Base-by-base conservation (phyloP, 2,329 filamentous ascomycete species). In the Claviceps maximensis region DNA sequence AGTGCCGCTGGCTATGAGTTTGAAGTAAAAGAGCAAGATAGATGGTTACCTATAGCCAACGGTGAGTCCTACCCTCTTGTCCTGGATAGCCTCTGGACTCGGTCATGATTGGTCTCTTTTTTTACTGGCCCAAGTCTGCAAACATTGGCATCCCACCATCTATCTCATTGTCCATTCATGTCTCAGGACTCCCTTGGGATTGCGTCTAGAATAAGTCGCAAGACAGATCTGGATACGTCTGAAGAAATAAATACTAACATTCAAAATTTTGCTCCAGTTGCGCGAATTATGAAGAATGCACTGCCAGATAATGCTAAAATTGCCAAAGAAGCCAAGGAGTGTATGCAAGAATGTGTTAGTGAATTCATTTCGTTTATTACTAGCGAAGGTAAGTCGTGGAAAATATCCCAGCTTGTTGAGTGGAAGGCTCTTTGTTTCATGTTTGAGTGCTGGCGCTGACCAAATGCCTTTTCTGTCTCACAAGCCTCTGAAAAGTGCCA, bases 321-420 rank as follows among this genome's bases (percentile, higher is more conserved):
- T 57, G 90, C 90, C 55, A 98, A 98, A 68, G 93, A 98, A 68
- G 93, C 93, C 53, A 98, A 98, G 71, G 93, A 98, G 69, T 98
- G 93, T 73, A 97, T 98, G 93, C 93, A 98, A 71, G 93, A 98
- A 71, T 98, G 93, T 67, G 93, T 98, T 55, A 96, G 90, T 82
- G 93, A 98, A 73, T 98, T 98, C 71, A 98, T 98, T 75, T 95
- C 89, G 7, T 98, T 98, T 77, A 97, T 98, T 67, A 98, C 93
- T 38, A 97, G 91, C 69, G 93, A 98, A 79, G 93, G 93, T 95
- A 70, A 66, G 86, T 74, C 13, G 23, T 50, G 33, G 19, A 40
- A 19, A 4, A 19, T 25, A 25, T 21, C 33, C 23, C 12, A 27
- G 17, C 2, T 48, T n/a, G 5, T 49, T 38, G 31, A 36, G 27